These are phyloP conservation scores for Sisymbrium altissimum DNA, from an alignment of 345 rosid genomes.

Conservation along the genomic window DNA sequence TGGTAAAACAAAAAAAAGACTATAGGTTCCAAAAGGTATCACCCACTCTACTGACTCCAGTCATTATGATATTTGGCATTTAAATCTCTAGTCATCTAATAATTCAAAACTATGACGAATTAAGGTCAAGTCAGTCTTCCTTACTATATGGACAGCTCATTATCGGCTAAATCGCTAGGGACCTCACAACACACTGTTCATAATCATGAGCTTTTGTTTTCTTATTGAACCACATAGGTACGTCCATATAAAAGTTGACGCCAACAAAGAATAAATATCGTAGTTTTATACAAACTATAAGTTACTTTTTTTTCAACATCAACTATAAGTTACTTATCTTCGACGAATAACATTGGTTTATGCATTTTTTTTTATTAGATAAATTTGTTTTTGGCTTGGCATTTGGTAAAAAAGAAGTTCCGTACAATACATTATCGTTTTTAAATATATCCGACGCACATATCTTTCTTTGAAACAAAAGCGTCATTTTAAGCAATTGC, in stretches of 20 bases:
- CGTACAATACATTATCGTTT: neutral
- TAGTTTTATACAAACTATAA: neutral
- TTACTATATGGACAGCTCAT: slow-evolving; percentile 22
- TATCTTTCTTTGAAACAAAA: neutral
- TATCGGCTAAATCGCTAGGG: neutral
- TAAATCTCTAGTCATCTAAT: slow-evolving; percentile 6
- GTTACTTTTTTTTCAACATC: too few relatives aligned
- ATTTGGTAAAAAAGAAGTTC: neutral
- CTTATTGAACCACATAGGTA: neutral
- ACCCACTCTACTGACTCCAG: slow-evolving; percentile 1
- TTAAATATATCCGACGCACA: neutral
- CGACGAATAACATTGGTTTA: neutral
- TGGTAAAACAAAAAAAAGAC: too few relatives aligned
- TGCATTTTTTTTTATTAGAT: neutral
- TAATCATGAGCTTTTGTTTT: slow-evolving; percentile 2
- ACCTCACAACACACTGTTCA: neutral
- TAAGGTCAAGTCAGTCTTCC: neutral
- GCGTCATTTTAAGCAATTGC: neutral
- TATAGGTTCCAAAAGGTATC: neutral
- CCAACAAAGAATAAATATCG: neutral
- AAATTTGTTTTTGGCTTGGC: neutral
- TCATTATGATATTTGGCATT: slow-evolving; percentile 6
- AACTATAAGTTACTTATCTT: neutral
- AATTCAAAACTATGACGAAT: neutral
- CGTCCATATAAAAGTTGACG: neutral